A percentile compares a stretch with the other conserved stretches of the same genome.
phyloP scores from a whole-genome alignment of 768 basidiomycete species.

The Chiua virens region DNA sequence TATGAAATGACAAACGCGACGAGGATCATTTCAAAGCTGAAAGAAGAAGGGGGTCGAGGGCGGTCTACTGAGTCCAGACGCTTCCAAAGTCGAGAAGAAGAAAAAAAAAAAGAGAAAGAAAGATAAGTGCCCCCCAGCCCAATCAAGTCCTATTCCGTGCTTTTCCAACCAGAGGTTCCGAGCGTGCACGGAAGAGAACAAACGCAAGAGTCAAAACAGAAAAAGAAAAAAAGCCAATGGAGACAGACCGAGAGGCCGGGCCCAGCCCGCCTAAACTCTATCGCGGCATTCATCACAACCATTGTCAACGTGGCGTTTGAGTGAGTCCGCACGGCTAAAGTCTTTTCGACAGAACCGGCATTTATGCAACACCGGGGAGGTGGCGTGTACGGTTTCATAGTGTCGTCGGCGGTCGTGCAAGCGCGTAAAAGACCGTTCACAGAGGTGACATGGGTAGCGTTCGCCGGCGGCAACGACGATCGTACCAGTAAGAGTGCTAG shows the following conservation, averaged over 20 bases:
- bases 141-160: constrained; percentile 12
- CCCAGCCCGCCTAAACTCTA: constrained; percentile 15
- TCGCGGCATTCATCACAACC: constrained; percentile 68
- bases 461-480: constrained; percentile 40
- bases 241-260: not conserved
- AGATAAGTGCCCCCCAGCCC: constrained; percentile 1
- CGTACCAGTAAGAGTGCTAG: constrained; percentile 12
- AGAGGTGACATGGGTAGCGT: constrained; percentile 70
- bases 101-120: constrained; percentile 2
- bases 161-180: constrained; percentile 9
- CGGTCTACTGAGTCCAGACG: too few species aligned
- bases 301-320: constrained; percentile 81
- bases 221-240: not conserved
- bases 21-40: too few species aligned
- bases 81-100: not conserved
- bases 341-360: constrained; percentile 76
- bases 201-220: not conserved
- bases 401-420: constrained; percentile 82
- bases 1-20: too few species aligned
- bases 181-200: not conserved
- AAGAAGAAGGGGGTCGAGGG: too few species aligned
- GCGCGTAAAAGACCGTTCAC: constrained; percentile 78
- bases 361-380: constrained; percentile 62
- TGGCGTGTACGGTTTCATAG: constrained; percentile 71
- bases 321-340: constrained; percentile 76